A percentile compares a stretch with the other conserved stretches of the same genome.
Conservation (phyloP, 176 grass and related monocot genomes). For the Metroxylon sagu region DNA sequence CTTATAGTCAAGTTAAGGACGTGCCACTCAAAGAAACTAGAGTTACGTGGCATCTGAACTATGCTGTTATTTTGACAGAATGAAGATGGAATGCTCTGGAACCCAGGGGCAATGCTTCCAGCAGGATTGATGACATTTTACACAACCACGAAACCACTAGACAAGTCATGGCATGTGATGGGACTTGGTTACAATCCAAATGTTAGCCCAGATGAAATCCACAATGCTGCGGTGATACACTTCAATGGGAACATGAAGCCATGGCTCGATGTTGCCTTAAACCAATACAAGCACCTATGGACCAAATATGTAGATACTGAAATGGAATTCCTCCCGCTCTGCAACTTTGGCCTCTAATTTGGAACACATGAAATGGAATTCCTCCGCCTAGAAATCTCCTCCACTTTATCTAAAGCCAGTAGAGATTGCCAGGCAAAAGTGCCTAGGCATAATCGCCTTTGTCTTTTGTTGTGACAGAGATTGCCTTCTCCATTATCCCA, state of each 20-base stretch:
- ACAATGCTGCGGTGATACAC: conserved; percentile 65
- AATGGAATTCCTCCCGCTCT: conserved; percentile 93
- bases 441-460: too few relatives aligned
- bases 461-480: too few relatives aligned
- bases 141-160: conserved; percentile 71
- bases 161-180: conserved; percentile 92
- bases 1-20: too few relatives aligned
- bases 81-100: conserved; percentile 73
- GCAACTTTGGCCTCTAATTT: conserved; percentile 74
- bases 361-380: too few relatives aligned
- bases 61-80: conserved; percentile 35
- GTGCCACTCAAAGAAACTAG: too few relatives aligned
- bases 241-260: conserved; percentile 99
- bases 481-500: too few relatives aligned
- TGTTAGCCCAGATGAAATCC: conserved; percentile 73
- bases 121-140: conserved; percentile 81
- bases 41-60: not conserved
- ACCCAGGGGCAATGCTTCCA: conserved; percentile 52
- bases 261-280: conserved; percentile 93
- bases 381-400: too few relatives aligned
- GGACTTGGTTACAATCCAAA: conserved; percentile 90
- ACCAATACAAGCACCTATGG: conserved; percentile 95
- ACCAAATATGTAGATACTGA: conserved; percentile 89
- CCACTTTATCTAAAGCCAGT: too few relatives aligned
- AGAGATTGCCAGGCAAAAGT: too few relatives aligned